Evolutionary conservation across 768 basidiomycete species (phyloP).

Genomic region (Obba rivulosa): DNA sequence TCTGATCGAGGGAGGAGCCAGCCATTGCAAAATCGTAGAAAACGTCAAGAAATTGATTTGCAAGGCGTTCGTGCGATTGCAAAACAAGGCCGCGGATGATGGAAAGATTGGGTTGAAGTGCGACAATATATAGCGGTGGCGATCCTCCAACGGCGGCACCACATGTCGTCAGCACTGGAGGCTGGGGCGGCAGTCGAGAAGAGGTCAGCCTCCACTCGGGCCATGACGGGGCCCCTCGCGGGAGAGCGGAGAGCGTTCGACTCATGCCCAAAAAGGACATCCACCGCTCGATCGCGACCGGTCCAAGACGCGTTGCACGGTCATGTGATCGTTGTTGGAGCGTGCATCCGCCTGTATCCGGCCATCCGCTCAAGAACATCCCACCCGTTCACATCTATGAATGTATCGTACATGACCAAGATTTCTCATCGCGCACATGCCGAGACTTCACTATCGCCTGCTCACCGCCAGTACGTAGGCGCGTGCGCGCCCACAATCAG

Average conservation of each 20-base stretch:
- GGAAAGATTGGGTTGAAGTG: no score
- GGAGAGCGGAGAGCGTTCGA: neutral
- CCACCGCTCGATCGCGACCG: neutral
- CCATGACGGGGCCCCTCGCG: neutral
- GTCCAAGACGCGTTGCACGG: neutral
- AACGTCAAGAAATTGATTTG: constrained; percentile 4
- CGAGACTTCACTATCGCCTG: neutral
- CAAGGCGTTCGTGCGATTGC: no score
- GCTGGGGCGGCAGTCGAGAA: no score
- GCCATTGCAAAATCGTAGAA: constrained; percentile 6
- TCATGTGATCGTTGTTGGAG: neutral
- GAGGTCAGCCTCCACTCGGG: neutral
- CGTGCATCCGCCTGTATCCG: no score
- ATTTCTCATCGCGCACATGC: neutral
- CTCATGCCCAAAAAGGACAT: no score
- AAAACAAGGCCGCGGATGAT: no score
- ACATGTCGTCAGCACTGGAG: no score
- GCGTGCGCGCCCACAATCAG: constrained; percentile 26
- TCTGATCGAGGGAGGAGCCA: constrained; percentile 24
- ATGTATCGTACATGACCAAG: constrained; percentile 1
- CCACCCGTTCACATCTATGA: neutral
- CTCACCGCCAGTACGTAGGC: constrained; percentile 20
- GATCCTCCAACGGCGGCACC: no score
- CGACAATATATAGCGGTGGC: no score
- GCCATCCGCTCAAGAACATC: neutral